A percentile compares a stretch with the other conserved stretches of the same genome.
Evolutionary conservation across 108 stramenopile species (phyloP).

Genomic region (Conticribra weissflogii): DNA sequence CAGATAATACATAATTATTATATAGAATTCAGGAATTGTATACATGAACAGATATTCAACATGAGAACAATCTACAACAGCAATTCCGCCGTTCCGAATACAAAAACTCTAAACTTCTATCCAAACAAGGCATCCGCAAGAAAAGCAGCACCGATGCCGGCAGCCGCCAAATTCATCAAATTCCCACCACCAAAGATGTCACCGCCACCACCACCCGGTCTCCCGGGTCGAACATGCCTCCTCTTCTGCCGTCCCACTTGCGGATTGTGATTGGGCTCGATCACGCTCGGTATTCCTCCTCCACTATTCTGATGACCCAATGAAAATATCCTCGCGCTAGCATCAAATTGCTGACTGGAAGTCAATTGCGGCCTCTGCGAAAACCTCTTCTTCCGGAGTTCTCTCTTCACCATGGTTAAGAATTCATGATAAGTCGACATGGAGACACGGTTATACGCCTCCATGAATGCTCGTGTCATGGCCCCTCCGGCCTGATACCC

Average conservation of each 20-base stretch:
- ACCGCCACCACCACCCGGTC: constrained; percentile 29
- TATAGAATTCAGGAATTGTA: too few species aligned
- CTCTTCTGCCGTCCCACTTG: constrained; percentile 44
- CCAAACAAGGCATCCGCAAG: constrained; percentile 43
- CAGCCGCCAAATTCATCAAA: constrained; percentile 33
- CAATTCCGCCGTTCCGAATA: too few species aligned
- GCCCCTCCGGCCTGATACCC: constrained; percentile 49
- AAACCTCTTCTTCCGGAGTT: constrained; percentile 36
- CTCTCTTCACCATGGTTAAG: constrained; percentile 30
- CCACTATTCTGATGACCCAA: constrained; percentile 28
- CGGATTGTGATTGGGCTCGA: constrained; percentile 48
- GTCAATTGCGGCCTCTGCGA: constrained; percentile 49
- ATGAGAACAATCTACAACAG: too few species aligned
- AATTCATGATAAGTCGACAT: constrained; percentile 51
- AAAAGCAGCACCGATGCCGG: constrained; percentile 34
- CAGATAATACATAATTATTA: too few species aligned
- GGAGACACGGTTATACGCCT: constrained; percentile 33
- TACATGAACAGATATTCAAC: too few species aligned
- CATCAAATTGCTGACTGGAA: constrained; percentile 51
- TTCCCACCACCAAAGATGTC: constrained; percentile 25
- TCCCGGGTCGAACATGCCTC: constrained; percentile 40
- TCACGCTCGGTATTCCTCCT: constrained; percentile 27
- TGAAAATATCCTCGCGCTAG: constrained; percentile 48
- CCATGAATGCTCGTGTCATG: constrained; percentile 54
- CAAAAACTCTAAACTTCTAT: too few species aligned